Base-by-base conservation (phyloP, 2,329 filamentous ascomycete species). In the Thielaviopsis musarum region DNA sequence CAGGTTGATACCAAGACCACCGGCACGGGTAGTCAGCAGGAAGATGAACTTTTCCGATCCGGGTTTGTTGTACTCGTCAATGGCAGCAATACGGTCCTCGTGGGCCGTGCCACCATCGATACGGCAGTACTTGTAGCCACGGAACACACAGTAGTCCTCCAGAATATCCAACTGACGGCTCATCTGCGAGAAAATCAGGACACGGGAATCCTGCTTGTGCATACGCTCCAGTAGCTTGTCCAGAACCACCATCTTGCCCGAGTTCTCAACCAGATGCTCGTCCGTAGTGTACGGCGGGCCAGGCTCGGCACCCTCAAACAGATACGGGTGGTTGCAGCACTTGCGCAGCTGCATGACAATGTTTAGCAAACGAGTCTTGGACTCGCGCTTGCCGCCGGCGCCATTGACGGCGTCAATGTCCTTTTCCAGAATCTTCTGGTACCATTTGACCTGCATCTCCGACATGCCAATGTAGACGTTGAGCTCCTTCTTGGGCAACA, bases 181-280 rank as follows among this genome's bases (percentile, higher is more conserved):
- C 93, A 98, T 98, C 69, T 98, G 93, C 0, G 93, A 98, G 74
- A 98, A 98, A 66, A 98, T 97, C 59, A 98, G 80, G n/a, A 98
- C 90, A 64, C 93, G 82, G 68, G 91, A 97, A 51, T 90, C 93
- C 69, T 95, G 86, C 54, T 80, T 81, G 71, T 91, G 79, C 74
- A 98, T 82, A 54, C 91, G 83, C 66, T 80, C 84, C 55, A 98
- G 77, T 12, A 98, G 81, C 73, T 89, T 95, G 75, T 98, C 93
- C 19, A 98, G 79, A 69, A 98, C 90, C 34, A 90, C 82, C 93
- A 98, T 98, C 74, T 98, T 98, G 22, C 91, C 93, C 1, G 93
- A 84, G 66, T 97, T 98, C 73, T 83, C 87, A 51, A 98, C 76
- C 57, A 98, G 77, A 73, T 98, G 94, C 72, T 97, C 91, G 67